These are phyloP conservation scores for Fusarium sp. DNA, from an alignment of 2,329 filamentous ascomycete genomes.

Conservation along the genomic window DNA sequence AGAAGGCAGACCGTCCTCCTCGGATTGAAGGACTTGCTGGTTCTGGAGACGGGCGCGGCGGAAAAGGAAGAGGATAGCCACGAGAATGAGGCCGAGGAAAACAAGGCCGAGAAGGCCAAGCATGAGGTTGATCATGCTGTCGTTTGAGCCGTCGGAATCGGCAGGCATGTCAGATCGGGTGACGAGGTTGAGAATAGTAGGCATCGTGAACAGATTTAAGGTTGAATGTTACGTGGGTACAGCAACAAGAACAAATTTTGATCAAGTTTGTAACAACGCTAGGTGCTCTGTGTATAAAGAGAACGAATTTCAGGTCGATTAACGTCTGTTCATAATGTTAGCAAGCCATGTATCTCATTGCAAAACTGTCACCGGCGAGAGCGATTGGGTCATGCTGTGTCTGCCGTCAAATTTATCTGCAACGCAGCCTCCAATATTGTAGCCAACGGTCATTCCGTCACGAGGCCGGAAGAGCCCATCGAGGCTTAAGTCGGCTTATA, in stretches of 20 bases:
- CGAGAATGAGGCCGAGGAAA: slow-evolving; percentile 76
- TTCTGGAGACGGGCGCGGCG: slow-evolving; percentile 72
- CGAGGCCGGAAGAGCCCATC: slow-evolving; percentile 30
- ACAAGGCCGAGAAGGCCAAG: slow-evolving; percentile 84
- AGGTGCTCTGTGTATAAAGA: slow-evolving; percentile 38
- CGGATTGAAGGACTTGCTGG: slow-evolving; percentile 56
- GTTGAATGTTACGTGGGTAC: slow-evolving; percentile 26
- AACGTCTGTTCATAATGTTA: slow-evolving; percentile 44
- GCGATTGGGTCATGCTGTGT: slow-evolving; percentile 20
- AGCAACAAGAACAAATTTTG: slow-evolving; percentile 30
- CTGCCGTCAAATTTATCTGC: slow-evolving; percentile 22
- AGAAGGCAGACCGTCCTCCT: slow-evolving; percentile 70
- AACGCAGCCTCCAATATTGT: slow-evolving; percentile 42
- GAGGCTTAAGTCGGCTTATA: slow-evolving; percentile 3
- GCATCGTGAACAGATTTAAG: slow-evolving; percentile 44
- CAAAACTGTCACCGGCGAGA: slow-evolving; percentile 22
- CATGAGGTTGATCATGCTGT: slow-evolving; percentile 80
- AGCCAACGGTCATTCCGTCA: slow-evolving; percentile 42
- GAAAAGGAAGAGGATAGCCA: slow-evolving; percentile 78
- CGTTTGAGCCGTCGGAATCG: slow-evolving; percentile 59
- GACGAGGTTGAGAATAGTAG: slow-evolving; percentile 46
- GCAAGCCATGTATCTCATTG: slow-evolving; percentile 22
- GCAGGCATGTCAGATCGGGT: slow-evolving; percentile 48
- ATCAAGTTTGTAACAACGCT: slow-evolving; percentile 37
- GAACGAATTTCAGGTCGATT: slow-evolving; percentile 40